Base-by-base conservation (phyloP, 306 rosid species). In the Rubus parviflorus region DNA sequence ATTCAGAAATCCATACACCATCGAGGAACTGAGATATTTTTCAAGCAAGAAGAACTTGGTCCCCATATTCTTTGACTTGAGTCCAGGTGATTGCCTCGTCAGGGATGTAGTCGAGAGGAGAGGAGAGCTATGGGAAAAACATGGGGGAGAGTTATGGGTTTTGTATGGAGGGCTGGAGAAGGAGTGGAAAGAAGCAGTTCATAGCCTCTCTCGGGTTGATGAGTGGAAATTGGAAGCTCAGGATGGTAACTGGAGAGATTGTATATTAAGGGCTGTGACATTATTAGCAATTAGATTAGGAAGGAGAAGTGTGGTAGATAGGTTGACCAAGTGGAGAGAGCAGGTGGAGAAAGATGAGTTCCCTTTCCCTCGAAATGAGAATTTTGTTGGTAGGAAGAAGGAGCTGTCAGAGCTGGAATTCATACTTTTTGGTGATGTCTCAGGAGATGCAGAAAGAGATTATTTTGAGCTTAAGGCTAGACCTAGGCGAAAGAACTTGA, bases 171-270 rank as follows among this genome's bases (percentile, higher is more conserved):
- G 98, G 23, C 68, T 86, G 73, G 95, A 93, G 77, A 87, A 85
- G 74, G 98, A 93, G 78, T 93, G 98, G 98, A 86, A 79, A 83
- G 97, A 91, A 71, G 95, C 93, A 0, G 87, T 93, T 65, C 85
- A 87, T 72, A 88, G 92, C 60, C 90, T 93, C 35, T 85, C 92
- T 62, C 88, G 93, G 60, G 86, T 88, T 17, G 95, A 93, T n/a
- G 97, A 93, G 65, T 88, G 95, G 89, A 93, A 93, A 81, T 82
- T 93, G 65, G 98, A 91, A 84, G 98, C 95, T 70, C 87, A 84
- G 51, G 96, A 89, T 78, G 97, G 93, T 77, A 93, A 86, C 78
- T 93, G 95, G 98, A 87, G 98, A 84, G 93, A 93, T 49, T 93
- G 98, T 84, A 88, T 93, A 81, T 71, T 89, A 77, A 85, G 84